Evolutionary conservation across 2,329 filamentous ascomycete species (phyloP), one percentile per base, ranked within the genome.

Genomic region (Diaporthe destruens): DNA sequence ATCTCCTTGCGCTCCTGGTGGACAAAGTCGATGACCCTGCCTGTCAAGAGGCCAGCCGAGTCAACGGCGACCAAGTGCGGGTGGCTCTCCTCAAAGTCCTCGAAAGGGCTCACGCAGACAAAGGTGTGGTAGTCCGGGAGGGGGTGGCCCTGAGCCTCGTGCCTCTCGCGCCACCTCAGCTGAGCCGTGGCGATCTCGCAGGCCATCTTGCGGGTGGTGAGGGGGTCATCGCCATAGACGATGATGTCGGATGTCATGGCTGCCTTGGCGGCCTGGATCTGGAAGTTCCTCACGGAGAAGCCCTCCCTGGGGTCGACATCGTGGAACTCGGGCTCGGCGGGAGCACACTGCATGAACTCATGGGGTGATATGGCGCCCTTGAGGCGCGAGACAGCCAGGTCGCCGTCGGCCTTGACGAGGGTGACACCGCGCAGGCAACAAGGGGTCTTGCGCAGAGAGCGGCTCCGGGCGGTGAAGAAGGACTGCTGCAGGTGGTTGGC

Each of bases 261-360:
- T 76, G 94, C 85, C 81, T 99, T 99, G 72, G 93, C 93, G 0
- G 94, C 89, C 81, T 99, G 96, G 51, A 98, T 98, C 78, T 98
- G 96, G 80, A 99, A 99, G 81, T 98, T 98, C 57, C 96, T 91
- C 55, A 98, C 95, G 6, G 94, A 98, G 80, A 98, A 98, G 11
- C 96, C 96, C 76, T 97, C 94, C 71, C 85, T 89, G 1, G 96
- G 96, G 79, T 99, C 96, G 53, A 92, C 88, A 55, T 97, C 94
- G 74, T 95, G 84, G 79, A 99, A 98, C 29, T 91, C 87, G 56
- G 88, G 83, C 20, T 83, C 82, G 3, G 79, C 79, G 3, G 81
- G 80, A 0, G 85, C 77, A 53, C 65, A 74, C 49, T 90, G 87
- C 72, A 98, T 82, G 56, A 98, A 87, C 81, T 98, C 96, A 1